Evolutionary conservation across 148 eudicot genomes (phyloP).

Genomic region (Nepenthes mirabilis): DNA sequence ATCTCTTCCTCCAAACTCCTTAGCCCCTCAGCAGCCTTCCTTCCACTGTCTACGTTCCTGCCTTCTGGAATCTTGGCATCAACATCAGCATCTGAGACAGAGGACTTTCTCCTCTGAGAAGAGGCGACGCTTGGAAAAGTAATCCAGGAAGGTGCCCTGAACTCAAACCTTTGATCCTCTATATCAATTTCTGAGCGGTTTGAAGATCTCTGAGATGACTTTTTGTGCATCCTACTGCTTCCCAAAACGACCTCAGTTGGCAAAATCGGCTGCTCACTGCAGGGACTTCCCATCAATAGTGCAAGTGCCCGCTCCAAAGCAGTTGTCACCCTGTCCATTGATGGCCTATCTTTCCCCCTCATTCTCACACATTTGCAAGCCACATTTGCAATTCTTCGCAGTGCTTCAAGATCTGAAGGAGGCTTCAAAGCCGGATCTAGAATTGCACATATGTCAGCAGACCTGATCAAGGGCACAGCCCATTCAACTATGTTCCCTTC

Average conservation of each 20-base stretch:
- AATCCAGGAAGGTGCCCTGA: slow-evolving; percentile 93
- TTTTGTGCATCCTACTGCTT: slow-evolving; percentile 87
- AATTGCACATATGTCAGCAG: slow-evolving; percentile 46
- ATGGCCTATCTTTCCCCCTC: slow-evolving; percentile 90
- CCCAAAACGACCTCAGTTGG: slow-evolving; percentile 92
- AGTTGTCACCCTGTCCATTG: slow-evolving; percentile 94
- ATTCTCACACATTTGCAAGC: slow-evolving; percentile 81
- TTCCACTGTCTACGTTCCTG: slow-evolving; percentile 24
- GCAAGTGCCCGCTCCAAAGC: slow-evolving; percentile 80
- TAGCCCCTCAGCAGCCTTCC: slow-evolving; percentile 42
- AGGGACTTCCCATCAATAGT: slow-evolving; percentile 70
- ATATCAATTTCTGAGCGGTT: slow-evolving; percentile 66
- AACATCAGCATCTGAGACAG: slow-evolving; percentile 70
- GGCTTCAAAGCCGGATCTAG: slow-evolving; percentile 51
- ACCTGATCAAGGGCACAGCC: slow-evolving; percentile 78
- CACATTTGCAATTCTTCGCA: slow-evolving; percentile 65
- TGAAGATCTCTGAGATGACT: slow-evolving; percentile 70
- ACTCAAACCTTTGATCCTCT: slow-evolving; percentile 70
- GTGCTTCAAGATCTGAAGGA: slow-evolving; percentile 61
- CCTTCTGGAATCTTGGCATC: slow-evolving; percentile 34
- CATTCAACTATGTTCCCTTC: slow-evolving; percentile 94
- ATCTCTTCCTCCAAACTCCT: slow-evolving; percentile 90
- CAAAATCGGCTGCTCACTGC: slow-evolving; percentile 82
- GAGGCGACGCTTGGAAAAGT: slow-evolving; percentile 91
- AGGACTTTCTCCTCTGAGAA: slow-evolving; percentile 85